Evolutionary conservation across 75 land plant genomes (phyloP).

Genomic region (Larix kaempferi): DNA sequence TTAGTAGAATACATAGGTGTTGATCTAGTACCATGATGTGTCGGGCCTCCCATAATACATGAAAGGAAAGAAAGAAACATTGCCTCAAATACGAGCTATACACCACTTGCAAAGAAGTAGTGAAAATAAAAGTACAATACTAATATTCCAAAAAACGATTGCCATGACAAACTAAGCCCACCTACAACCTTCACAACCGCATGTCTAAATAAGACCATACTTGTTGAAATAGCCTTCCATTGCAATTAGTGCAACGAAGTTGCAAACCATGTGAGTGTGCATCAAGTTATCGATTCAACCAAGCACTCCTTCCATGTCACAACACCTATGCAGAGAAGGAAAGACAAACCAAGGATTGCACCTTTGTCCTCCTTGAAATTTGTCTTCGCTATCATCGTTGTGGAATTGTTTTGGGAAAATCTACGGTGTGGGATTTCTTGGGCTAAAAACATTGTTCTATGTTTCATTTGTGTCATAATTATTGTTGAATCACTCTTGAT

Average conservation of each 20-base stretch:
- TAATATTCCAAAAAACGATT: slow-evolving; percentile 85
- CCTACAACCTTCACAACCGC: slow-evolving; percentile 97
- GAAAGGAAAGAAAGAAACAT: slow-evolving; percentile 90
- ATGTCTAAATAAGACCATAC: slow-evolving; percentile 94
- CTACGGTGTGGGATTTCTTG: too few species aligned
- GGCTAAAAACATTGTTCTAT: too few species aligned
- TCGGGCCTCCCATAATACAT: slow-evolving; percentile 93
- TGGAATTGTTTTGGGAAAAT: too few species aligned
- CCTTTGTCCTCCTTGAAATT: too few species aligned
- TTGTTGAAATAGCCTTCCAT: slow-evolving; percentile 99
- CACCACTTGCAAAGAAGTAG: slow-evolving; percentile 98
- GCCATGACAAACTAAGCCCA: slow-evolving; percentile 95
- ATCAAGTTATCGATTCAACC: slow-evolving; percentile 94
- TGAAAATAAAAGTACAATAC: slow-evolving; percentile 95
- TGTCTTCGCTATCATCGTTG: too few species aligned
- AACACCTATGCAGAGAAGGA: slow-evolving; percentile 88
- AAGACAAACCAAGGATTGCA: slow-evolving; percentile 86
- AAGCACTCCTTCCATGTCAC: slow-evolving; percentile 99
- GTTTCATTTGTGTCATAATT: too few species aligned
- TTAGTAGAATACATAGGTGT: slow-evolving; percentile 93
- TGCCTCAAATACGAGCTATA: slow-evolving; percentile 86
- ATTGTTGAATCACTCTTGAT: too few species aligned
- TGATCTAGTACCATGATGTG: slow-evolving; percentile 95
- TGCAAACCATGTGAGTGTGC: slow-evolving; percentile 99
- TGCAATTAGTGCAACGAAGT: slow-evolving; percentile 76